These are phyloP conservation scores for Arthrobotrys sphaeroides DNA, from an alignment of 2,329 filamentous ascomycete genomes.

Conservation along the genomic window DNA sequence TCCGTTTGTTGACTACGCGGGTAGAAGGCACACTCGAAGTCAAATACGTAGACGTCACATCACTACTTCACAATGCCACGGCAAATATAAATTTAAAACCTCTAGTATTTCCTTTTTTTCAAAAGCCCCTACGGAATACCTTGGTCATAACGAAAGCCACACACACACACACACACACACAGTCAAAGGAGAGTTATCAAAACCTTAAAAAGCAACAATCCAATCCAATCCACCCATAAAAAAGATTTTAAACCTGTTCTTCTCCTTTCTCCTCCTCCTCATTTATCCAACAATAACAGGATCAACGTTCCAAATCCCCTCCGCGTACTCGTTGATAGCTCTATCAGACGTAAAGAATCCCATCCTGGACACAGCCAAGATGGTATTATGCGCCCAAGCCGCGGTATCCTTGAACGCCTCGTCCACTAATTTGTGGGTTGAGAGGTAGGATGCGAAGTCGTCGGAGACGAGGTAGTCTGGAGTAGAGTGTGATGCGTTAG, in stretches of 20 bases:
- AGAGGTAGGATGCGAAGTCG: conserved; percentile 93
- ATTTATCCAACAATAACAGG: conserved; percentile 64
- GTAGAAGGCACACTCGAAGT: too few species aligned
- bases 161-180: too few species aligned
- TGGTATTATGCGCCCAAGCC: conserved; percentile 89
- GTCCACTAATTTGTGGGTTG: conserved; percentile 90
- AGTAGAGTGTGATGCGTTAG: background rate
- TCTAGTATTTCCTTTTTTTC: too few species aligned
- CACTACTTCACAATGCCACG: too few species aligned
- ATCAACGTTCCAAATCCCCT: conserved; percentile 96
- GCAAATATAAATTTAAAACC: too few species aligned
- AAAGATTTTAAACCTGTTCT: too few species aligned
- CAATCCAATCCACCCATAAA: background rate
- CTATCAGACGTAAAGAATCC: conserved; percentile 96
- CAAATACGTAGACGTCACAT: too few species aligned
- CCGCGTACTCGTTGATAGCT: conserved; percentile 85
- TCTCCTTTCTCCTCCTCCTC: too few species aligned
- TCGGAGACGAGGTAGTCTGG: conserved; percentile 89
- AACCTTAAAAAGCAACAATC: background rate
- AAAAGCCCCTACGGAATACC: too few species aligned
- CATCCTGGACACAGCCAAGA: conserved; percentile 89
- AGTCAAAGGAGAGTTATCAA: too few species aligned
- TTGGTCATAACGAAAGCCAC: too few species aligned
- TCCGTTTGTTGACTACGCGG: too few species aligned
- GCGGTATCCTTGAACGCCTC: conserved; percentile 91